Base-by-base conservation (phyloP, 768 basidiomycete species). In the Hydnum rufescens region DNA sequence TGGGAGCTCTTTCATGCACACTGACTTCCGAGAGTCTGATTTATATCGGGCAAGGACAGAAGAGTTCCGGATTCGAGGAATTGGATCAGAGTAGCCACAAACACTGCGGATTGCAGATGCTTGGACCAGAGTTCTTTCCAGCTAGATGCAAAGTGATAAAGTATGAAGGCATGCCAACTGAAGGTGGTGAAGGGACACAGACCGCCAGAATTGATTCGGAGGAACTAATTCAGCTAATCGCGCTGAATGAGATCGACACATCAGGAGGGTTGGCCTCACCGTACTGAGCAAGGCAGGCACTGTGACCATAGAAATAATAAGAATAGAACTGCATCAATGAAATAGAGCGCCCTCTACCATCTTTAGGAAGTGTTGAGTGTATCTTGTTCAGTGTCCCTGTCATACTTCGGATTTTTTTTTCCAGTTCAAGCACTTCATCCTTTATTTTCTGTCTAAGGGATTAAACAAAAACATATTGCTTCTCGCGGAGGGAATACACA, bases 171-270 rank as follows among this genome's bases (percentile, higher is more conserved):
- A 32, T 16, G 13, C 32, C 16, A 16, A 32, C 6, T 6, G 16
- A 31, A 50, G 16, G 25, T 50, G 25, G 44, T 29, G 26, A 32
- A 8, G 16, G 23, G 13, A 6, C 28, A 28, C 51, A 25, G 6
- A 56, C 57, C 52, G 56, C 57, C 57, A 58, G 26, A 30, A 56
- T 49, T 51, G 48, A 30, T 56, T 43, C 4, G 57, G 57, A 26
- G 42, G 56, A 16, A 58, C 51, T 6, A 53, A 32, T 22, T 19
- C 44, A 13, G 49, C 47, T 3, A 58, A 26, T 16, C 51, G 48
- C 19, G 25, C 53, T 28, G 49, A n/a, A 22, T 56, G 18, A 8
- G 47, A 32, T 19, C 54, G 44, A 18, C 49, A 31, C 42, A 29
- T 43, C 19, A 34, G 29, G 18, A 57, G 31, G 5, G 47, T 16